A percentile compares a stretch with the other conserved stretches of the same genome.
Conservation (phyloP, 108 stramenopile genomes). For the Fragilariopsis cylindrus region DNA sequence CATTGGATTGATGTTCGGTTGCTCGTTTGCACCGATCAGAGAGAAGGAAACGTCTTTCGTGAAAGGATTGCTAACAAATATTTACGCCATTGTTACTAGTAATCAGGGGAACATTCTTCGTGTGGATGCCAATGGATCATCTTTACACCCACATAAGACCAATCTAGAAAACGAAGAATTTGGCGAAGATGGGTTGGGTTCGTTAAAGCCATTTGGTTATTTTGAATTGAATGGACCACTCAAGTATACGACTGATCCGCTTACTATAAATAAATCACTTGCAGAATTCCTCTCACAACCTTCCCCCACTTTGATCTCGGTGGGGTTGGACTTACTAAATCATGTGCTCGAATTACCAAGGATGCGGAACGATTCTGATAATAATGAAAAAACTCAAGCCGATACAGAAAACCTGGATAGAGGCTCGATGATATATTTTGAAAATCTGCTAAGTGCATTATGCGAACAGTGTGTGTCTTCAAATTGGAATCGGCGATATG, state of each 20-base stretch:
- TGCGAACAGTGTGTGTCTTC: constrained; percentile 45
- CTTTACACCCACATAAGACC: constrained; percentile 6
- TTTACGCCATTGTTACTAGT: constrained; percentile 46
- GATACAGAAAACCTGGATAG: constrained; percentile 18
- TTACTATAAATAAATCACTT: constrained; percentile 54
- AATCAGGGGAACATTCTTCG: constrained; percentile 40
- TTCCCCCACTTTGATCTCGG: background rate
- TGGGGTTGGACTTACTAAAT: constrained; percentile 38
- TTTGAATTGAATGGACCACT: constrained; percentile 60
- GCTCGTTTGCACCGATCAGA: constrained; percentile 37
- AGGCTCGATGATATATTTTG: constrained; percentile 42
- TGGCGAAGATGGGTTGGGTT: constrained; percentile 43
- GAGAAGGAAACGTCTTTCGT: constrained; percentile 40
- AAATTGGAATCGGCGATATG: constrained; percentile 54
- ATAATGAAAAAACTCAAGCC: background rate
- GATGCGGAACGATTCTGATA: background rate
- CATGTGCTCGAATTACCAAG: constrained; percentile 32
- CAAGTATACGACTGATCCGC: constrained; percentile 38
- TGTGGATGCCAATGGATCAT: constrained; percentile 68
- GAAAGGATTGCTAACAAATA: constrained; percentile 55
- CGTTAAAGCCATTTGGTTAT: constrained; percentile 63
- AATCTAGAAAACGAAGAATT: constrained; percentile 12
- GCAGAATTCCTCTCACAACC: constrained; percentile 50
- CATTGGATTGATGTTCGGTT: constrained; percentile 54
- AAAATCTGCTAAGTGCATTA: constrained; percentile 56